Percentiles rank a stretch among this genome's conserved stretches.
Conservation (phyloP, 768 basidiomycete species). For the Chalciporus sphaerocephalus region DNA sequence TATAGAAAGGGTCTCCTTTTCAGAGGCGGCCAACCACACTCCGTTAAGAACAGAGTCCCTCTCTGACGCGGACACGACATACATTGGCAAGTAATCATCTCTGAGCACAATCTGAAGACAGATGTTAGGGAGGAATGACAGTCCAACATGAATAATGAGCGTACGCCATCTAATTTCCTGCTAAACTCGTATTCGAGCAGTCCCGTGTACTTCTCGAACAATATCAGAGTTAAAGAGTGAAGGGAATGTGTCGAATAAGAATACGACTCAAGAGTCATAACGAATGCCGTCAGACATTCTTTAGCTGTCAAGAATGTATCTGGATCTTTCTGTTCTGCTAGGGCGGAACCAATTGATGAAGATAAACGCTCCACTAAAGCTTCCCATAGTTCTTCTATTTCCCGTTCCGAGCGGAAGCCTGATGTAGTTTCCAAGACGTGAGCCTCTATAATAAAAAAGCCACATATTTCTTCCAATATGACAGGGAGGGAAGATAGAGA, state of each 20-base stretch:
- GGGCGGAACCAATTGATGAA: slow-evolving; percentile 64
- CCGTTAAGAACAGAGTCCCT: slow-evolving; percentile 70
- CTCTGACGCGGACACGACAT: slow-evolving; percentile 55
- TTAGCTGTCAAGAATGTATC: slow-evolving; percentile 81
- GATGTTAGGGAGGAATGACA: slow-evolving; percentile 1
- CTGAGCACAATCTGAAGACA: slow-evolving; percentile 64
- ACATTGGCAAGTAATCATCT: slow-evolving; percentile 91
- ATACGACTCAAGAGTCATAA: slow-evolving; percentile 91
- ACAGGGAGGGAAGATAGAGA: slow-evolving; percentile 61
- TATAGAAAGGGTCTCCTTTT: slow-evolving; percentile 57
- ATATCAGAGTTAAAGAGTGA: slow-evolving; percentile 75
- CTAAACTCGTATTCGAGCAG: slow-evolving; percentile 80
- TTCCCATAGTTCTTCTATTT: slow-evolving; percentile 96
- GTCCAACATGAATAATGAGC: slow-evolving; percentile 14
- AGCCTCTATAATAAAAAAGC: slow-evolving; percentile 95
- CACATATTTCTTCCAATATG: slow-evolving; percentile 91
- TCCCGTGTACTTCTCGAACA: slow-evolving; percentile 87
- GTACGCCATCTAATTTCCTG: slow-evolving; percentile 73
- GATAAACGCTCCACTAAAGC: slow-evolving; percentile 72
- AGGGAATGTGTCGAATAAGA: slow-evolving; percentile 81
- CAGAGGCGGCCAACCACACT: slow-evolving; percentile 75
- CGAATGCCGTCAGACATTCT: slow-evolving; percentile 77
- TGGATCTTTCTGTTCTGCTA: slow-evolving; percentile 71
- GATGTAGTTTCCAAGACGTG: slow-evolving; percentile 87
- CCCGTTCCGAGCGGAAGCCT: slow-evolving; percentile 82